phyloP scores from a whole-genome alignment of 73 alveolate species.

The Tetrahymena borealis region DNA sequence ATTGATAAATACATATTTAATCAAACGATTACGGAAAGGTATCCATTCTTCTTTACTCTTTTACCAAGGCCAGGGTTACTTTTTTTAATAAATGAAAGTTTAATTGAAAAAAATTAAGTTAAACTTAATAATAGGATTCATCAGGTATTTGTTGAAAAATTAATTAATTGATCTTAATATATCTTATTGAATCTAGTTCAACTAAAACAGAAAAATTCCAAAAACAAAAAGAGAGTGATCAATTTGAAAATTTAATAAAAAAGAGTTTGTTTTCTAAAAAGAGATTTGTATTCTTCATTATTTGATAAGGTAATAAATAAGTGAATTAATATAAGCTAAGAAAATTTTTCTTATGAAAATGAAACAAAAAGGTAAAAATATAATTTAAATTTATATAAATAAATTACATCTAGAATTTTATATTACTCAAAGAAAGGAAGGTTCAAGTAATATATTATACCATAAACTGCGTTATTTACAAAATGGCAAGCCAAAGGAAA shows the following conservation, averaged over 20 bases:
- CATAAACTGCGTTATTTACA: background rate
- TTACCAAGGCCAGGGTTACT: slow-evolving; percentile 80
- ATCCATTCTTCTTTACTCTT: slow-evolving; percentile 54
- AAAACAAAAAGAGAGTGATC: too few relatives aligned
- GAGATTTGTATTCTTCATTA: too few relatives aligned
- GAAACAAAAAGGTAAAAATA: too few relatives aligned
- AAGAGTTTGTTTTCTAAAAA: too few relatives aligned
- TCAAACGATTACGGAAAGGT: background rate
- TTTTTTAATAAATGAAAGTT: background rate
- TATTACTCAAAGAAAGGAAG: slow-evolving; percentile 57
- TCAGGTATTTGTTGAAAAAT: too few relatives aligned
- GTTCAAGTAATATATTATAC: slow-evolving; percentile 24
- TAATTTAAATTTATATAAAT: background rate
- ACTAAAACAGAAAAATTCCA: too few relatives aligned
- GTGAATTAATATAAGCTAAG: too few relatives aligned
- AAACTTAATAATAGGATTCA: too few relatives aligned
- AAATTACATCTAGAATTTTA: slow-evolving; percentile 35
- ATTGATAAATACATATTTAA: slow-evolving; percentile 25
- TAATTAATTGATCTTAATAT: too few relatives aligned
- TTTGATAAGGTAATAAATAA: too few relatives aligned
- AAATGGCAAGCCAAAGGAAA: background rate
- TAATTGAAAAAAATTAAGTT: background rate
- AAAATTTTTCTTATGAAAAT: background rate
- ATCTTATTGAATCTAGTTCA: too few relatives aligned
- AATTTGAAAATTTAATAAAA: too few relatives aligned